Conservation (phyloP, 202 grass and related monocot genomes). For the Setaria italica region DNA sequence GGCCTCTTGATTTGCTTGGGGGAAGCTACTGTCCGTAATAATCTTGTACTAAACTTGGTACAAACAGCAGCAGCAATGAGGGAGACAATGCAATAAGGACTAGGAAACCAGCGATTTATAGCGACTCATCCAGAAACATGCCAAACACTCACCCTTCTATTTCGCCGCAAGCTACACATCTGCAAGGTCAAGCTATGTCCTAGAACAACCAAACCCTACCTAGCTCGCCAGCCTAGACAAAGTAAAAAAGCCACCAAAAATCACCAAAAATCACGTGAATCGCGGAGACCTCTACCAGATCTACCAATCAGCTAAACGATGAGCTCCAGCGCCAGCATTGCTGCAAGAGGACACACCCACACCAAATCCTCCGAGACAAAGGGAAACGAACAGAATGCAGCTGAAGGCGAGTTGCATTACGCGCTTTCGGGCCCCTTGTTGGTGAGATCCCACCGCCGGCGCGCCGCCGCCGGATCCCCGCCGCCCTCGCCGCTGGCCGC, state of each 20-base stretch:
- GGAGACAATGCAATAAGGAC: background rate
- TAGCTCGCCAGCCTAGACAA: slow-evolving; percentile 16
- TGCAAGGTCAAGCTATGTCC: slow-evolving; percentile 7
- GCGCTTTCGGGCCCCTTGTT: slow-evolving; percentile 50
- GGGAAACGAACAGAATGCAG: slow-evolving; percentile 29
- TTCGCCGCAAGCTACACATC: background rate
- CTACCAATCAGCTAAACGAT: background rate
- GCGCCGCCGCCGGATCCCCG: slow-evolving; percentile 51
- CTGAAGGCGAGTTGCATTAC: slow-evolving; percentile 29
- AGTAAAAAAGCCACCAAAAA: background rate
- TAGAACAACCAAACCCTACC: slow-evolving; percentile 56
- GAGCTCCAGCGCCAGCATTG: slow-evolving; percentile 36
- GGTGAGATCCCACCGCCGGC: slow-evolving; percentile 58
- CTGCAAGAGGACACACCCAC: background rate
- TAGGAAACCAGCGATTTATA: background rate
- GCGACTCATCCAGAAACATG: background rate
- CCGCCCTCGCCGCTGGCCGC: slow-evolving; percentile 50
- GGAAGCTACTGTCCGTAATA: background rate
- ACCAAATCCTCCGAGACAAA: background rate
- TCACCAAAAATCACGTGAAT: background rate
- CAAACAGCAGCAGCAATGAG: background rate
- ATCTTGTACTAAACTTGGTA: background rate
- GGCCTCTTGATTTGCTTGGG: background rate
- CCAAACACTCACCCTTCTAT: background rate
- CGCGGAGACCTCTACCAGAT: slow-evolving; percentile 24